Evolutionary conservation across 2,329 filamentous ascomycete species (phyloP), one percentile per base, ranked within the genome.

Genomic region (Phialophora chinensis): DNA sequence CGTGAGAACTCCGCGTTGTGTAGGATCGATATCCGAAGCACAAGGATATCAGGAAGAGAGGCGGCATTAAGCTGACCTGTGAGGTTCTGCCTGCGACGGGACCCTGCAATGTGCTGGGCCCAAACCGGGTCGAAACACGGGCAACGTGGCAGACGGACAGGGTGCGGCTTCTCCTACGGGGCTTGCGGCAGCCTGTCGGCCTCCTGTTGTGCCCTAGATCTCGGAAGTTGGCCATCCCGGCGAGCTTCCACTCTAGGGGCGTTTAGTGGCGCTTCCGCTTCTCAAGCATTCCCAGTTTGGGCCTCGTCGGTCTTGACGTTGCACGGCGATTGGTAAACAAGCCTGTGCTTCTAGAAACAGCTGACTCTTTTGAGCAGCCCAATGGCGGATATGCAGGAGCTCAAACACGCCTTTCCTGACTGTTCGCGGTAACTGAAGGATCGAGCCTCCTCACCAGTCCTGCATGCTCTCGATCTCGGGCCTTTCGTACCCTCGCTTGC

Each of bases 391-490:
- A 5, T 47, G 55, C 23, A 47, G 55, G 31, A 42, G 23, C 33
- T 20, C 38, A 47, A 58, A 47, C 33, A 58, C 4, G 17, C 31
- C 55, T 47, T 58, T 23, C 17, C n/a, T 47, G 31, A 35, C 17
- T 20, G 27, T 12, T 31, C 52, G 8, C 8, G 31, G 31, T 7
- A n/a, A 44, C 38, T 44, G 35, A 44, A 44, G 38, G 23, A 27
- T 14, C 49, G 23, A 52, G 27, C 23, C 23, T 47, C 5, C 35
- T 44, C 55, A 38, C 55, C 33, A 58, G 20, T 44, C 55, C 55
- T 58, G 38, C n/a, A 12, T 58, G 20, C 33, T 3, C 55, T 44
- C 35, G 55, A 58, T 58, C 55, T 58, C 55, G 55, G 55, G 29
- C 20, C 11, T 44, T 29, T 52, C 20, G 31, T 23, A 20, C 17